Conservation (phyloP, 2,329 filamentous ascomycete genomes). For the Pseudomassariella vexata region DNA sequence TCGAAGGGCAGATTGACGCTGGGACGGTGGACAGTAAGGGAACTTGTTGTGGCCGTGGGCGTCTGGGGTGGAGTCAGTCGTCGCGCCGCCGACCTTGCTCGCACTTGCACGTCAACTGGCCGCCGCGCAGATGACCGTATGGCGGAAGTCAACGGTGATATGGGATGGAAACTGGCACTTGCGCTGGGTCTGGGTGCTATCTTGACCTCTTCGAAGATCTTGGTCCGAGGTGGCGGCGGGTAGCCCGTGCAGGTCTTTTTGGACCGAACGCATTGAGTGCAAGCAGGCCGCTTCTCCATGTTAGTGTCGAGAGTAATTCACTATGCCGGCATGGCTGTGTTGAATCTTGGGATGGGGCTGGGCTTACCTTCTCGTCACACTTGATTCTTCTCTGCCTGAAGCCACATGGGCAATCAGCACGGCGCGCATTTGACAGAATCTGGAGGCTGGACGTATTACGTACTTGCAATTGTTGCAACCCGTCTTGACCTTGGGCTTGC, state of each 20-base stretch:
- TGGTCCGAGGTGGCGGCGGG: conserved; percentile 47
- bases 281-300: conserved; percentile 52
- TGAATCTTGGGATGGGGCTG: no score
- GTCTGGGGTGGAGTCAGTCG: conserved; percentile 27
- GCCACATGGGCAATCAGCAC: conserved; percentile 1
- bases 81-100: conserved; percentile 7
- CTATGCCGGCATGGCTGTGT: no score
- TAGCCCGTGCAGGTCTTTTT: conserved; percentile 57
- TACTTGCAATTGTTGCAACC: conserved; percentile 66
- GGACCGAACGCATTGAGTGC: conserved; percentile 53
- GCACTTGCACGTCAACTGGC: conserved; percentile 6
- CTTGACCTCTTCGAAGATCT: conserved; percentile 22
- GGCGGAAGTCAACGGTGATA: neutral
- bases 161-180: conserved; percentile 4
- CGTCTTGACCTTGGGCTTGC: conserved; percentile 59
- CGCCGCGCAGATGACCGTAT: neutral
- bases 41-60: conserved; percentile 15
- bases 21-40: conserved; percentile 35
- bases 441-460: conserved; percentile 27
- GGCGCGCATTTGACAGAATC: no score
- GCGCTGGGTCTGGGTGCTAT: conserved; percentile 43
- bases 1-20: conserved; percentile 39
- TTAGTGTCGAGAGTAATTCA: no score
- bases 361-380: conserved; percentile 64
- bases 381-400: conserved; percentile 56